Evolutionary conservation across 441 rosid species (phyloP).

Genomic region (Codiaeum variegatum): DNA sequence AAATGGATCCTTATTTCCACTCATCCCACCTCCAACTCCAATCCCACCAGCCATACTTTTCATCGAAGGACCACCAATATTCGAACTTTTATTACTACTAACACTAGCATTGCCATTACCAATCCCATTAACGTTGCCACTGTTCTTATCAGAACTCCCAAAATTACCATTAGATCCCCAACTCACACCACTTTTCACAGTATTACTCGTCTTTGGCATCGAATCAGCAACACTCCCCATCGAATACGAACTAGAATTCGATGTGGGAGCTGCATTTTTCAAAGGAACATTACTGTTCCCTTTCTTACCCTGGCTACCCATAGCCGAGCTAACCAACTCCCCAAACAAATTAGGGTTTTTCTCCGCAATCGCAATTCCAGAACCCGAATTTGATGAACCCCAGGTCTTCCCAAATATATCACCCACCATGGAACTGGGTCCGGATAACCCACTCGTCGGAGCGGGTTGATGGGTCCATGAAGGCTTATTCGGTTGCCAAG

Average conservation of each 20-base stretch:
- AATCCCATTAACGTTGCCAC: conserved; percentile 29
- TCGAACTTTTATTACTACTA: conserved; percentile 36
- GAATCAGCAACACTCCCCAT: conserved; percentile 79
- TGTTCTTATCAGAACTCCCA: conserved; percentile 30
- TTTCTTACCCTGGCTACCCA: conserved; percentile 57
- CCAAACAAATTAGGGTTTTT: conserved; percentile 77
- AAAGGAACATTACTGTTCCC: conserved; percentile 54
- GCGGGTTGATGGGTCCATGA: conserved; percentile 88
- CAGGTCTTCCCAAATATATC: conserved; percentile 89
- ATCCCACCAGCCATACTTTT: conserved; percentile 41
- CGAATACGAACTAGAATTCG: conserved; percentile 48
- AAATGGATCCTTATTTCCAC: conserved; percentile 64
- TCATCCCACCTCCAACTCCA: conserved; percentile 43
- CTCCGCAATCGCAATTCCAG: conserved; percentile 59
- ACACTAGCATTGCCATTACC: conserved; percentile 26
- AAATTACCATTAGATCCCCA: conserved; percentile 41
- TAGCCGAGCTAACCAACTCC: conserved; percentile 77
- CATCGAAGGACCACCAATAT: conserved; percentile 65
- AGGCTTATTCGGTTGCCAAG: conserved; percentile 71
- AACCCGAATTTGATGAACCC: conserved; percentile 47
- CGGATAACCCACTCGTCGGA: conserved; percentile 39
- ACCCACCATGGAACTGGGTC: conserved; percentile 76
- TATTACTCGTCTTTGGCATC: conserved; percentile 52
- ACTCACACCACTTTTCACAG: conserved; percentile 37
- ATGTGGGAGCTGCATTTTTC: conserved; percentile 45